Percentiles rank a stretch among this genome's conserved stretches.
Conservation (phyloP, 441 rosid genomes). For the Populus trichocarpa region DNA sequence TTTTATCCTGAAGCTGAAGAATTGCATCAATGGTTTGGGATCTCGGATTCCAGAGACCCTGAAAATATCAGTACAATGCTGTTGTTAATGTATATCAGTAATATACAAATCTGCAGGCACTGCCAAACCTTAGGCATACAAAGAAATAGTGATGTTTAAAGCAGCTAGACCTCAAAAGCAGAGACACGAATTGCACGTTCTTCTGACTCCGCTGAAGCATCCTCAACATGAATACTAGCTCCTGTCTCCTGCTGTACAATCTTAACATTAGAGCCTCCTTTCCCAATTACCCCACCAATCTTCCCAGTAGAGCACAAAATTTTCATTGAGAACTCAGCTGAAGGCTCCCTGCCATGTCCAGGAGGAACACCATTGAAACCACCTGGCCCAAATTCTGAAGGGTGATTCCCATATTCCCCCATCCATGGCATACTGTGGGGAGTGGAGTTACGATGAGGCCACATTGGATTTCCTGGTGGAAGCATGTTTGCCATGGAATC, state of each 20-base stretch:
- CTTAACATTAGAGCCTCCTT: constrained; percentile 51
- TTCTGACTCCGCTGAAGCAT: constrained; percentile 40
- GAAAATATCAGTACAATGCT: constrained; percentile 3
- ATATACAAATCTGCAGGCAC: background rate
- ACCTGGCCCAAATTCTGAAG: constrained; percentile 30
- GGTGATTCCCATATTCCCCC: constrained; percentile 32
- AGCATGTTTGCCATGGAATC: constrained; percentile 28
- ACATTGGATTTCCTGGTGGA: constrained; percentile 33
- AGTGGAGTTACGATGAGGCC: constrained; percentile 31
- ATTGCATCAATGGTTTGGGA: too few relatives aligned
- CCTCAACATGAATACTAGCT: constrained; percentile 52
- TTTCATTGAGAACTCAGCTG: constrained; percentile 52
- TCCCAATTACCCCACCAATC: constrained; percentile 35
- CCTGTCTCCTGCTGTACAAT: constrained; percentile 56
- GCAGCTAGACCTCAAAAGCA: constrained; percentile 46
- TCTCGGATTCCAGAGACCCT: too few relatives aligned
- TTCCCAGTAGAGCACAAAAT: constrained; percentile 47
- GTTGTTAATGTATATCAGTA: background rate
- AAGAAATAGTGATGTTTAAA: background rate
- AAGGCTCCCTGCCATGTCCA: constrained; percentile 36
- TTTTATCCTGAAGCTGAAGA: too few relatives aligned
- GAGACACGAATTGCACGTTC: constrained; percentile 51
- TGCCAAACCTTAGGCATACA: background rate
- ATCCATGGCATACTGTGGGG: constrained; percentile 33
- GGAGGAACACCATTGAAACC: constrained; percentile 36